Conservation (phyloP, 2,329 filamentous ascomycete species). For the Daldinia eschscholtzii region DNA sequence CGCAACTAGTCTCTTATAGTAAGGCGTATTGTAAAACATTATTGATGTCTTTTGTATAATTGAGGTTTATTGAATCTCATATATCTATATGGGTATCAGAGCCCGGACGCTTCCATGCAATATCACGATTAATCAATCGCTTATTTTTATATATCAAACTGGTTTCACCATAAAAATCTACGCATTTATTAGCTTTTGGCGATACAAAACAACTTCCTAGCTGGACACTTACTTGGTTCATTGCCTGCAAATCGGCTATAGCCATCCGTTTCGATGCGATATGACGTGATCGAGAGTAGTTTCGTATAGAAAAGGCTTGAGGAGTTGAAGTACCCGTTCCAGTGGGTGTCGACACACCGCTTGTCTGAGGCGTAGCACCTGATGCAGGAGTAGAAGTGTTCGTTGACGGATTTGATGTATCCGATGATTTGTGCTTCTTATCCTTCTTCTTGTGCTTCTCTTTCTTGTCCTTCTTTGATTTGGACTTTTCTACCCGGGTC, state of each 20-base stretch:
- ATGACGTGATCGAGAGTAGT: constrained; percentile 81
- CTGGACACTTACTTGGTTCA: constrained; percentile 78
- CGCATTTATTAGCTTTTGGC: constrained; percentile 37
- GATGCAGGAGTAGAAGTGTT: constrained; percentile 39
- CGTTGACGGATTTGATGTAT: constrained; percentile 51
- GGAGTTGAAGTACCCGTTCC: constrained; percentile 62
- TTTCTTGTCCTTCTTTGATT: constrained; percentile 63
- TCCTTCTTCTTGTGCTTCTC: constrained; percentile 56
- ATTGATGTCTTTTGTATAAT: constrained; percentile 6
- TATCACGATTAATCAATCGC: constrained; percentile 27
- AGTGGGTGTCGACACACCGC: constrained; percentile 56
- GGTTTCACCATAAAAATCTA: constrained; percentile 55
- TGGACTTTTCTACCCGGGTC: constrained; percentile 55
- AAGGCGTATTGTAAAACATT: background rate
- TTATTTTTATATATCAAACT: constrained; percentile 42
- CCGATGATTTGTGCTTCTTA: constrained; percentile 59
- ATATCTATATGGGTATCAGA: constrained; percentile 49
- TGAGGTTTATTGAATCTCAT: constrained; percentile 21
- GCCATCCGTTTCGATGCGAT: constrained; percentile 91
- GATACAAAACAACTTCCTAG: background rate
- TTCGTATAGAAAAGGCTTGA: constrained; percentile 69
- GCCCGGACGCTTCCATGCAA: constrained; percentile 10
- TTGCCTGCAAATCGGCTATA: constrained; percentile 80
- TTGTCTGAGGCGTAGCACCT: constrained; percentile 50
- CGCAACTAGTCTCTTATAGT: background rate